Evolutionary conservation across 2,329 filamentous ascomycete genomes (phyloP).

Genomic region (Aureobasidium sp.): DNA sequence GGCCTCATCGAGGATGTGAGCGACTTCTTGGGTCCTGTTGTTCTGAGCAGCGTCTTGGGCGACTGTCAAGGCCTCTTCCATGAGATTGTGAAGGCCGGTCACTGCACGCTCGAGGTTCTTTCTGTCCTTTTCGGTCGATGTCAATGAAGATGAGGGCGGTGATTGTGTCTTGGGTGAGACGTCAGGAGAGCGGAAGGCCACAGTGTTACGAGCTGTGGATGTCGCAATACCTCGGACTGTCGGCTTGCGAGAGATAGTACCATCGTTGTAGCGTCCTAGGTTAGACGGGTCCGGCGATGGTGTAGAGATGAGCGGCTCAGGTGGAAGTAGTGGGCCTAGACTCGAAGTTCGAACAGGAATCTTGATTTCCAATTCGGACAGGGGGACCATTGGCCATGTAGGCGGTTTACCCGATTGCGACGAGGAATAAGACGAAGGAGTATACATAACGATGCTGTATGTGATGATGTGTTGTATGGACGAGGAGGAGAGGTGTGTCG

Average conservation of each 20-base stretch:
- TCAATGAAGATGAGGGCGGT: constrained; percentile 17
- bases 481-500: not conserved
- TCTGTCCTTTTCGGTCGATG: constrained; percentile 10
- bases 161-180: constrained; percentile 16
- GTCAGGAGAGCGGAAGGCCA: constrained; percentile 10
- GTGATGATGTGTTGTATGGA: not conserved
- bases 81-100: constrained; percentile 36
- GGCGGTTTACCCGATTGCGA: constrained; percentile 16
- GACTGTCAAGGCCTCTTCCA: constrained; percentile 35
- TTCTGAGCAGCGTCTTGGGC: constrained; percentile 30
- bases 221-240: not conserved
- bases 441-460: not conserved
- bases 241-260: constrained; percentile 9
- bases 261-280: constrained; percentile 11
- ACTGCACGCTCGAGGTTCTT: constrained; percentile 27
- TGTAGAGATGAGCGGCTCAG: not conserved
- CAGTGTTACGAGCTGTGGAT: not conserved
- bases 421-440: constrained; percentile 10
- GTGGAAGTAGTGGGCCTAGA: not conserved
- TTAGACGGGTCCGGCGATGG: not conserved
- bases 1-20: constrained; percentile 35
- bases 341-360: constrained; percentile 9
- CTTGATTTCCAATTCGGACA: constrained; percentile 5
- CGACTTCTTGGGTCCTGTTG: constrained; percentile 32
- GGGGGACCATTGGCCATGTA: constrained; percentile 9